Conservation (phyloP, 2,329 filamentous ascomycete genomes). For the Hypoxylon sp. region DNA sequence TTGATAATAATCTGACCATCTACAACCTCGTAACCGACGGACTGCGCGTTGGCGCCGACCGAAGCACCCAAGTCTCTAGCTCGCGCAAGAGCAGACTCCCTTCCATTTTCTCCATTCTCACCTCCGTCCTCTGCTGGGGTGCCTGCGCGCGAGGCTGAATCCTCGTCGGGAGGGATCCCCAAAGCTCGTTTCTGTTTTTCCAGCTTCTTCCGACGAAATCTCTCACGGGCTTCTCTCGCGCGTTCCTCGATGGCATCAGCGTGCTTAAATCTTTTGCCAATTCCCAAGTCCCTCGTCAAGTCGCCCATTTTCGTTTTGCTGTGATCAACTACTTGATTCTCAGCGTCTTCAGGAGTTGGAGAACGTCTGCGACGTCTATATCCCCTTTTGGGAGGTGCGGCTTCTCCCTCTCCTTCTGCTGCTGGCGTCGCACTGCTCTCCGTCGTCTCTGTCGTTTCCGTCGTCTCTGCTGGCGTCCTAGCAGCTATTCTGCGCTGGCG, state of each 20-base stretch:
- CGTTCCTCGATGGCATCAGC: slow-evolving; percentile 80
- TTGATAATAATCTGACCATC: slow-evolving; percentile 81
- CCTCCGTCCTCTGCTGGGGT: slow-evolving; percentile 43
- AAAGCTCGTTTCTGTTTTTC: slow-evolving; percentile 54
- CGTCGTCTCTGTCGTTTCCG: slow-evolving; percentile 3
- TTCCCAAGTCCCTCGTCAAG: slow-evolving; percentile 75
- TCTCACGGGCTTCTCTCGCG: slow-evolving; percentile 61
- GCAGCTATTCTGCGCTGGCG: slow-evolving; percentile 47
- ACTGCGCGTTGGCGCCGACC: slow-evolving; percentile 46
- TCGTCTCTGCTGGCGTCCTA: neutral
- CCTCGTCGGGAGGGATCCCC: slow-evolving; percentile 45
- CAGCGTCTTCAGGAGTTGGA: slow-evolving; percentile 74
- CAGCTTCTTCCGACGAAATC: slow-evolving; percentile 57
- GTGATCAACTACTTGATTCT: slow-evolving; percentile 73
- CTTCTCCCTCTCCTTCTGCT: slow-evolving; percentile 43
- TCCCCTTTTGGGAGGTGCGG: slow-evolving; percentile 43
- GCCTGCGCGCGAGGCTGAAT: slow-evolving; percentile 34
- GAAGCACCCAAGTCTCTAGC: slow-evolving; percentile 48
- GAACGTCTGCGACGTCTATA: slow-evolving; percentile 56
- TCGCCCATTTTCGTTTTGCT: slow-evolving; percentile 79
- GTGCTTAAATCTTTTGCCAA: slow-evolving; percentile 80
- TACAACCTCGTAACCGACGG: slow-evolving; percentile 66
- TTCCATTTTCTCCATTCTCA: slow-evolving; percentile 31
- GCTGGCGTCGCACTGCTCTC: slow-evolving; percentile 38
- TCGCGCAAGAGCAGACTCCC: slow-evolving; percentile 40